A percentile compares a stretch with the other conserved stretches of the same genome.
Conservation (phyloP, 305 asterid genomes). For the Striga hermonthica region DNA sequence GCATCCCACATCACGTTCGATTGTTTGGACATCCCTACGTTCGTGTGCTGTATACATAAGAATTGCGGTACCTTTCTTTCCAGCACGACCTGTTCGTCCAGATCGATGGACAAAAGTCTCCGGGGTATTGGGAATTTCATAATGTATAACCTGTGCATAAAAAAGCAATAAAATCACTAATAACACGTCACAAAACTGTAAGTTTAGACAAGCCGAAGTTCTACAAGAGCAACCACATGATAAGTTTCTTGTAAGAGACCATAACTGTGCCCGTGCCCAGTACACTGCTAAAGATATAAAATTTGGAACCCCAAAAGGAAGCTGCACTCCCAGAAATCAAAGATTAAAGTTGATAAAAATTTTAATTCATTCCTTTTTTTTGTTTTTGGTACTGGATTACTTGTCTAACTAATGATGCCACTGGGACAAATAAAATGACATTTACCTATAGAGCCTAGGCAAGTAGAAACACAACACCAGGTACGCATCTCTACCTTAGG, state of each 20-base stretch:
- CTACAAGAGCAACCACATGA: neutral
- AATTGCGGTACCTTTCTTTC: slow-evolving; percentile 85
- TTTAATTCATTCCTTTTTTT: too few relatives aligned
- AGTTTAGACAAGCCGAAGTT: slow-evolving; percentile 12
- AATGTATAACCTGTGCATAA: slow-evolving; percentile 71
- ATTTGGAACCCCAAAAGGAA: neutral
- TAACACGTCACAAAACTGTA: slow-evolving; percentile 4
- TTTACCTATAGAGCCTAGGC: neutral
- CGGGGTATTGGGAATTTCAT: slow-evolving; percentile 77
- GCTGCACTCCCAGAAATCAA: neutral
- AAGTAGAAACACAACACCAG: neutral
- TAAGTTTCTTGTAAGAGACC: slow-evolving; percentile 10
- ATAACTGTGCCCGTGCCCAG: neutral
- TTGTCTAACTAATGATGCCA: neutral
- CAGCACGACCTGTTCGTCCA: slow-evolving; percentile 99
- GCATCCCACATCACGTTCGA: slow-evolving; percentile 90
- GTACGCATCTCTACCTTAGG: neutral
- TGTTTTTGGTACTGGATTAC: neutral
- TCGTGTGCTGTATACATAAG: slow-evolving; percentile 64
- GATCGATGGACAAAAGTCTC: slow-evolving; percentile 90
- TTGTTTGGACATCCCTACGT: slow-evolving; percentile 58
- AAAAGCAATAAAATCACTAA: slow-evolving; percentile 9
- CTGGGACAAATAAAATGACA: neutral
- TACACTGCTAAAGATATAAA: slow-evolving; percentile 21
- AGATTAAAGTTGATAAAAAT: neutral